A percentile compares a stretch with the other conserved stretches of the same genome.
phyloP scores from a whole-genome alignment of 192 early-diverging fungal genomes.

The Geranomyces variabilis region DNA sequence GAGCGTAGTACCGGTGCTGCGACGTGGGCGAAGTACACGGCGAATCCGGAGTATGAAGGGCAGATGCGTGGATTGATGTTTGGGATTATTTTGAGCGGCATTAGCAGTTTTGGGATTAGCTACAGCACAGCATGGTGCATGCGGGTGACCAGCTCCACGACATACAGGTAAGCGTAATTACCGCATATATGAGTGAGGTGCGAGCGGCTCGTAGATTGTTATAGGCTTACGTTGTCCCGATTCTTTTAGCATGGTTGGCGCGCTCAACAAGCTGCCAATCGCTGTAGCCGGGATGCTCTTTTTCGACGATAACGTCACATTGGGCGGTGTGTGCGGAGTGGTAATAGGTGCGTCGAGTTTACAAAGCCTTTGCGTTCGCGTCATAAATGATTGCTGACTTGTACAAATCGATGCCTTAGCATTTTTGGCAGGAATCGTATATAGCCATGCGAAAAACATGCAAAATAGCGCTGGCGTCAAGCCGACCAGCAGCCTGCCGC shows the following conservation, averaged over 20 bases:
- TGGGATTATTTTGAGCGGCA: slow-evolving; percentile 78
- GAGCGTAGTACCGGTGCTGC: slow-evolving; percentile 35
- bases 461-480: slow-evolving; percentile 16
- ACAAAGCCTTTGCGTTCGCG: not conserved
- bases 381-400: not conserved
- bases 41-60: slow-evolving; percentile 24
- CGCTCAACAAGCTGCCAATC: slow-evolving; percentile 97
- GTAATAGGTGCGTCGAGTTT: slow-evolving; percentile 64
- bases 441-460: slow-evolving; percentile 38
- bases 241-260: slow-evolving; percentile 85
- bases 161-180: slow-evolving; percentile 47
- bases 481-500: not conserved
- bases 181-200: not conserved
- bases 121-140: slow-evolving; percentile 85
- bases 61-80: slow-evolving; percentile 49
- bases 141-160: slow-evolving; percentile 63
- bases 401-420: slow-evolving; percentile 31
- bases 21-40: slow-evolving; percentile 37
- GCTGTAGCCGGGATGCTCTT: slow-evolving; percentile 93
- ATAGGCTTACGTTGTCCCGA: not conserved
- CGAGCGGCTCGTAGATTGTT: too few relatives aligned
- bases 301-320: slow-evolving; percentile 81
- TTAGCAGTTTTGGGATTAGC: slow-evolving; percentile 88
- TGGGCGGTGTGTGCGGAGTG: slow-evolving; percentile 84
- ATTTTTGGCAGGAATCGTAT: slow-evolving; percentile 34